These are phyloP conservation scores for Fennellomyces sp. DNA, from an alignment of 371 early-diverging fungal genomes.

Conservation along the genomic window DNA sequence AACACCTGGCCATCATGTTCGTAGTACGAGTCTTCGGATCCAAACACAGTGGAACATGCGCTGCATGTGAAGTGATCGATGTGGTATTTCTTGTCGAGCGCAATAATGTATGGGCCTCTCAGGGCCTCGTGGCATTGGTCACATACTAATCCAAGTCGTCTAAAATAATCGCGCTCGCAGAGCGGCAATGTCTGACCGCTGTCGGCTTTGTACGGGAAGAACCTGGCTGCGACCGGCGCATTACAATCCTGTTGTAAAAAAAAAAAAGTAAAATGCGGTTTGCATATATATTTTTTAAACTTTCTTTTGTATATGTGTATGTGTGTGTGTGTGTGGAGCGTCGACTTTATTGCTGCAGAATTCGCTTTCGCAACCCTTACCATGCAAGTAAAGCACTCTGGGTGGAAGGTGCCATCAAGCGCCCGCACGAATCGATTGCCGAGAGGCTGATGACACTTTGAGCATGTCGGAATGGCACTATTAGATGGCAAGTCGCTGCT, in stretches of 20 bases:
- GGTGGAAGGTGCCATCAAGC: constrained; percentile 79
- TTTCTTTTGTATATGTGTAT: neutral
- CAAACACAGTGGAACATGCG: constrained; percentile 90
- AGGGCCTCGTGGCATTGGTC: constrained; percentile 88
- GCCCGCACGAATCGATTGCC: constrained; percentile 86
- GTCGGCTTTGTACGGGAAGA: constrained; percentile 73
- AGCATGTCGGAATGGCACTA: constrained; percentile 14
- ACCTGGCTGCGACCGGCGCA: constrained; percentile 81
- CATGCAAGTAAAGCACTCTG: constrained; percentile 89
- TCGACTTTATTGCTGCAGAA: no score
- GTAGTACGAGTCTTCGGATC: constrained; percentile 94
- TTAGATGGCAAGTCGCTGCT: neutral
- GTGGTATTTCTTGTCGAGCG: constrained; percentile 90
- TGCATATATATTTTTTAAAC: neutral
- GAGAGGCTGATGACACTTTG: constrained; percentile 25
- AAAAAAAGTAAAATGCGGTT: no score
- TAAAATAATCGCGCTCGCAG: constrained; percentile 91
- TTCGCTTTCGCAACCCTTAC: no score
- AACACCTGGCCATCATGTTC: constrained; percentile 91
- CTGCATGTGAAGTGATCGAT: constrained; percentile 96
- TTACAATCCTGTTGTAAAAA: constrained; percentile 72
- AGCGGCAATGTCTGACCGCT: constrained; percentile 64
- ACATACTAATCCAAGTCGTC: constrained; percentile 85
- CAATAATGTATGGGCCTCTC: constrained; percentile 91
- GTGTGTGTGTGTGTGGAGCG: neutral